Evolutionary conservation across 2,329 filamentous ascomycete genomes (phyloP), one percentile per base, ranked within the genome.

Genomic region (Trichoderma hamatum): DNA sequence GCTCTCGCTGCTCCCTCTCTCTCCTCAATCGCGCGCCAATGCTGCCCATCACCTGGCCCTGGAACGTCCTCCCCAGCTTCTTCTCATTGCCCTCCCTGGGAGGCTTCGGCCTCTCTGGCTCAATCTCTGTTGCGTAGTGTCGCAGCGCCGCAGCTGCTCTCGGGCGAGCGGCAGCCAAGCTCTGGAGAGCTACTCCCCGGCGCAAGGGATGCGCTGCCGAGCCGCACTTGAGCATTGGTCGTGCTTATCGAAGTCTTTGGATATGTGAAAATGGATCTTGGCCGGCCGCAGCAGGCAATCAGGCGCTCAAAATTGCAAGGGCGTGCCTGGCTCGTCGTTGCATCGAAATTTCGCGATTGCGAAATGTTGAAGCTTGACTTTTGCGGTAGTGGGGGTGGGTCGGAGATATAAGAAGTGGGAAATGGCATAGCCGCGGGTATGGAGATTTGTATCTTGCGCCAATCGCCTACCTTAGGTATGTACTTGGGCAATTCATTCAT

Each of bases 41-140:
- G 71, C 86, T 88, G 72, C 87, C 84, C 74, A 87, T 85, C 73
- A 89, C 82, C 78, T 89, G 87, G 24, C 86, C 86, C 73, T 85
- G 84, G 75, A 89, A 89, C 3, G 81, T 78, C 58, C 82, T 73
- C 19, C 78, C 81, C 30, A 77, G 74, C 74, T 75, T 81, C 72
- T 77, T 72, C 72, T 82, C 80, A 68, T 80, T 81, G 65, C 66
- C 69, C 70, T 77, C 74, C 21, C 76, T 72, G 64, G 71, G 74
- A 6, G 74, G 67, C 62, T 76, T 79, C 60, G 77, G 73, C 51
- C 75, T 73, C 71, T 79, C 78, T 13, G 78, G 77, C 70, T 81
- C 79, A 34, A 80, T 72, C 11, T 80, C 78, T 56, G 79, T 81
- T 55, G 75, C 73, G 62, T 80, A 81, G 70, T 70, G 72, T 73